These are phyloP conservation scores for Akanthomyces lecanii DNA, from an alignment of 2,329 filamentous ascomycete species.

Conservation along the genomic window DNA sequence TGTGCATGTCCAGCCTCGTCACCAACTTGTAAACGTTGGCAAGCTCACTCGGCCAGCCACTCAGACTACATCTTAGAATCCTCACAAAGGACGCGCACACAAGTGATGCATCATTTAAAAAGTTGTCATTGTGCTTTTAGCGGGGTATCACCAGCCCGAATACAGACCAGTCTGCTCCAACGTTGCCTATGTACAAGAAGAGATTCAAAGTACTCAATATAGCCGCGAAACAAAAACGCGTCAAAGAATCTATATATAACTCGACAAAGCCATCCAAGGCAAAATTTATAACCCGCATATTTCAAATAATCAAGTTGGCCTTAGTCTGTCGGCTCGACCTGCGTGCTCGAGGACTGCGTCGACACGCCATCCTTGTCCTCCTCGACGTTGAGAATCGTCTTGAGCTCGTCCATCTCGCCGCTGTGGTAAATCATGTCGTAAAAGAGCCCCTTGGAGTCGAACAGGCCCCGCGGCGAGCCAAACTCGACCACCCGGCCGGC, in stretches of 20 bases:
- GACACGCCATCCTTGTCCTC: conserved; percentile 4
- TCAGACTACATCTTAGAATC: too few relatives aligned
- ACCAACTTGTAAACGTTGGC: too few relatives aligned
- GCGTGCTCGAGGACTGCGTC: conserved; percentile 13
- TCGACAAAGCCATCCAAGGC: background rate
- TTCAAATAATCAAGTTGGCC: background rate
- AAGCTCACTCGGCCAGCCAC: too few relatives aligned
- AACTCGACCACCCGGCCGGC: conserved; percentile 50
- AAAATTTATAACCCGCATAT: background rate
- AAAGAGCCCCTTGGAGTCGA: conserved; percentile 42
- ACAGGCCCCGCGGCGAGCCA: conserved; percentile 45
- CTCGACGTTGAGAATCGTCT: conserved; percentile 29
- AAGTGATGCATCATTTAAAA: background rate
- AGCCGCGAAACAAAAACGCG: background rate
- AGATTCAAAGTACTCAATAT: background rate
- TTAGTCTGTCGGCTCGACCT: conserved; percentile 14
- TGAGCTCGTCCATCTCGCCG: conserved; percentile 46
- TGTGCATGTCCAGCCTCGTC: too few relatives aligned
- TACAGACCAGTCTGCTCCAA: background rate
- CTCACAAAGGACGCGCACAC: too few relatives aligned
- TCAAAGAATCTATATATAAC: background rate
- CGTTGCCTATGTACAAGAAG: background rate
- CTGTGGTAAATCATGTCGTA: conserved; percentile 54
- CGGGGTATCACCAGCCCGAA: background rate
- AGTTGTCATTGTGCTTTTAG: background rate